Conservation (phyloP, 177 flowering plant genomes). For the Telopea speciosissima region DNA sequence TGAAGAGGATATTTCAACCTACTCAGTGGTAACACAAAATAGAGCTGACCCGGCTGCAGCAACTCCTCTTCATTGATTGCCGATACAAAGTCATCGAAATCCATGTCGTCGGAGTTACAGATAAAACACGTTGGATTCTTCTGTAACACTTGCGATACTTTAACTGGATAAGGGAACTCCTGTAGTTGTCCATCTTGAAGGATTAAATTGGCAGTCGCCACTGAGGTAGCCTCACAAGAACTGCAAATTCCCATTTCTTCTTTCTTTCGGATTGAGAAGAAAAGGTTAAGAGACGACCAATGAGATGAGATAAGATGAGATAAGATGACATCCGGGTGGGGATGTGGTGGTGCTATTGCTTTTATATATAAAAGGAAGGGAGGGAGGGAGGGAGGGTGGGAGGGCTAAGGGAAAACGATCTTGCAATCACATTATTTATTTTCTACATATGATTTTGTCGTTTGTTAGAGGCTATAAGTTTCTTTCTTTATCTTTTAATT, state of each 20-base stretch:
- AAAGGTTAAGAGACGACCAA: too few species aligned
- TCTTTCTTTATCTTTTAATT: not conserved
- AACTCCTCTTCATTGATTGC: slow-evolving; percentile 48
- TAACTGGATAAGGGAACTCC: slow-evolving; percentile 54
- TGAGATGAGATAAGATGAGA: too few species aligned
- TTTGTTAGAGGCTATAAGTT: not conserved
- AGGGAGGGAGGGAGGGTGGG: too few species aligned
- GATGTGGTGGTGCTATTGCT: too few species aligned
- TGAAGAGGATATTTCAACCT: slow-evolving; percentile 29
- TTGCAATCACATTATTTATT: not conserved
- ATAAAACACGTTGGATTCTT: slow-evolving; percentile 42
- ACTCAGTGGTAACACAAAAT: slow-evolving; percentile 55
- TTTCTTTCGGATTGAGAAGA: not conserved
- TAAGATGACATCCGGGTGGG: too few species aligned
- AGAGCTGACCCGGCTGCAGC: slow-evolving; percentile 54
- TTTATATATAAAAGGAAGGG: too few species aligned
- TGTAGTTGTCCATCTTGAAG: slow-evolving; percentile 49
- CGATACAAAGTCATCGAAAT: slow-evolving; percentile 39
- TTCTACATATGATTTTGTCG: slow-evolving; percentile 6
- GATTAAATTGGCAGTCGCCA: slow-evolving; percentile 50
- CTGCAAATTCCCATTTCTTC: slow-evolving; percentile 55
- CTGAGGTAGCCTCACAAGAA: slow-evolving; percentile 39
- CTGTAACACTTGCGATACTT: slow-evolving; percentile 43
- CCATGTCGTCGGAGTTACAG: slow-evolving; percentile 75
- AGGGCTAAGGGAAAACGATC: too few species aligned